phyloP scores from a whole-genome alignment of 2,329 filamentous ascomycete genomes.

The Fusarium torulosum region DNA sequence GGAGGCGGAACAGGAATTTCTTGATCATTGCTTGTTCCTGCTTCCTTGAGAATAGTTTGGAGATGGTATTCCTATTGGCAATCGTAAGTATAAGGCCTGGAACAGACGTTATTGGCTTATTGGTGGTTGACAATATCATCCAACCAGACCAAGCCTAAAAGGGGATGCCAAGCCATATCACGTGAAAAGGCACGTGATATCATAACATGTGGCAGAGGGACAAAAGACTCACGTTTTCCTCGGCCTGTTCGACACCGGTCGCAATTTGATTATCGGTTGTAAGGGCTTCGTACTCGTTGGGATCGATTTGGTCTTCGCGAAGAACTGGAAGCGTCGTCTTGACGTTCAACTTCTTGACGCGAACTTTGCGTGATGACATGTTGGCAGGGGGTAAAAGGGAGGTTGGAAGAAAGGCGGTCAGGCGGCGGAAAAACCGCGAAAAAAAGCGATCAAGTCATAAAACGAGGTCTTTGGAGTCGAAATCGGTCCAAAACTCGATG shows the following conservation, averaged over 20 bases:
- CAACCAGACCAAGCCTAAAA: conserved; percentile 2
- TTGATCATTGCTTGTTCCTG: conserved; percentile 67
- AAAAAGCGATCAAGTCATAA: conserved; percentile 75
- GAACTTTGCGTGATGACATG: conserved; percentile 77
- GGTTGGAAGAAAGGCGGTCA: conserved; percentile 55
- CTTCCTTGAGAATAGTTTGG: conserved; percentile 78
- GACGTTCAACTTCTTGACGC: conserved; percentile 91
- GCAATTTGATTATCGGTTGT: conserved; percentile 88
- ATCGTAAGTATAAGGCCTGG: conserved; percentile 47
- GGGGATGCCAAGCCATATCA: conserved; percentile 53
- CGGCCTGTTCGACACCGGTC: conserved; percentile 95
- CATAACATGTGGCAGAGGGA: conserved; percentile 48
- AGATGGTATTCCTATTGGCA: conserved; percentile 87
- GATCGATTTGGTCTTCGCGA: conserved; percentile 90
- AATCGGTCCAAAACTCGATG: conserved; percentile 65
- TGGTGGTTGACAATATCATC: conserved; percentile 33
- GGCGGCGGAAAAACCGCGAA: conserved; percentile 69
- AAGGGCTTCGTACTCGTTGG: conserved; percentile 86
- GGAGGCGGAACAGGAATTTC: conserved; percentile 76
- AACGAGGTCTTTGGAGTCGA: conserved; percentile 66
- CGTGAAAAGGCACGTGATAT: conserved; percentile 65
- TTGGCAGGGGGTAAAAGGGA: conserved; percentile 57
- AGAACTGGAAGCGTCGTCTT: conserved; percentile 90
- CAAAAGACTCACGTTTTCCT: conserved; percentile 87
- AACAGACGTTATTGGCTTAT: background rate